Evolutionary conservation across 192 early-diverging fungal species (phyloP).

Genomic region (Pilaira anomala): DNA sequence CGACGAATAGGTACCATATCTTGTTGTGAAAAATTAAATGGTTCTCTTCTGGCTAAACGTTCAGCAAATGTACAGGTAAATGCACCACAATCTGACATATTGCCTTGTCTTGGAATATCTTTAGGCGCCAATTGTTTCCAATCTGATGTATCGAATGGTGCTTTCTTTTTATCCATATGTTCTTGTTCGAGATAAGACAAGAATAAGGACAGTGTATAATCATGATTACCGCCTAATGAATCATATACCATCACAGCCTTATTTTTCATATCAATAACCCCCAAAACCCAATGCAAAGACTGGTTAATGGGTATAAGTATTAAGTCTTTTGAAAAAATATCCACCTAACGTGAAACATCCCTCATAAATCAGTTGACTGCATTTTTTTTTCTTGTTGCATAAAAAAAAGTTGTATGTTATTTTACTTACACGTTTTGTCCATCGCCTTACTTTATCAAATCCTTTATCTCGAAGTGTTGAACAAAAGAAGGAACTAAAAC

Average conservation of each 20-base stretch:
- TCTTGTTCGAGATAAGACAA: slow-evolving; percentile 71
- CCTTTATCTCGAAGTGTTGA: slow-evolving; percentile 63
- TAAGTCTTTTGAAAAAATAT: slow-evolving; percentile 75
- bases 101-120: slow-evolving; percentile 78
- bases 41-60: slow-evolving; percentile 51
- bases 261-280: slow-evolving; percentile 42
- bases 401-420: background rate
- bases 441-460: slow-evolving; percentile 70
- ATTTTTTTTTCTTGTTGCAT: background rate
- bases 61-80: slow-evolving; percentile 91
- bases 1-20: slow-evolving; percentile 70
- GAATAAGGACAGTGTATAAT: slow-evolving; percentile 52
- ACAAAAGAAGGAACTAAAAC: slow-evolving; percentile 94
- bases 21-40: slow-evolving; percentile 70
- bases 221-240: slow-evolving; percentile 69
- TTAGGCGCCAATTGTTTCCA: slow-evolving; percentile 68
- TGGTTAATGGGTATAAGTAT: slow-evolving; percentile 84
- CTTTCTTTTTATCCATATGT: slow-evolving; percentile 66
- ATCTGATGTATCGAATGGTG: slow-evolving; percentile 52
- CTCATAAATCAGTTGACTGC: no score
- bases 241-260: slow-evolving; percentile 81
- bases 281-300: slow-evolving; percentile 44
- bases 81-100: slow-evolving; percentile 94
- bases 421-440: slow-evolving; percentile 68
- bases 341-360: slow-evolving; percentile 33